These are phyloP conservation scores for Fusarium acutatum DNA, from an alignment of 2,329 filamentous ascomycete species.

Conservation along the genomic window DNA sequence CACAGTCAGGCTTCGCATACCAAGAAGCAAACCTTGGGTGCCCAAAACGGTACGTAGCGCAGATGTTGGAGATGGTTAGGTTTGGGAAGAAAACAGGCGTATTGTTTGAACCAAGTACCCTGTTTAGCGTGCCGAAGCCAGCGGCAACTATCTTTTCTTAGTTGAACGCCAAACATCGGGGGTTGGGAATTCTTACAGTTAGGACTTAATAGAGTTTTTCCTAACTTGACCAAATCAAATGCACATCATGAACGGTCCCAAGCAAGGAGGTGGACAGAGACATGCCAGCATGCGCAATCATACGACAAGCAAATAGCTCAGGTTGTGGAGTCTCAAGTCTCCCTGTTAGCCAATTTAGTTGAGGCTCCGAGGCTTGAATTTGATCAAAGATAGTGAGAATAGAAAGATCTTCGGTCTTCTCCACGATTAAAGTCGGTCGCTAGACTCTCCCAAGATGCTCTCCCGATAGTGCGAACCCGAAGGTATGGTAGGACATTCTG, in stretches of 20 bases:
- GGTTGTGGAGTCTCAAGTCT: neutral
- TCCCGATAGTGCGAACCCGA: constrained; percentile 28
- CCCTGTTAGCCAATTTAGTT: neutral
- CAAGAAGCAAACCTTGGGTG: neutral
- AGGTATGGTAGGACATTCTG: constrained; percentile 23
- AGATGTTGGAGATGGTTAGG: neutral
- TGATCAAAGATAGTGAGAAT: neutral
- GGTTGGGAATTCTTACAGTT: constrained; percentile 4
- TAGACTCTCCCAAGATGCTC: constrained; percentile 18
- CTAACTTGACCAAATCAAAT: neutral
- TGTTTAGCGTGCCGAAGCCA: neutral
- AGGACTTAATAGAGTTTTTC: neutral
- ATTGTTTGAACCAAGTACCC: neutral
- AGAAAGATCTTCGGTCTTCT: constrained; percentile 12
- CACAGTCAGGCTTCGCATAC: neutral
- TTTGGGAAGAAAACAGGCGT: neutral
- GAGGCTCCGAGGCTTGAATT: neutral
- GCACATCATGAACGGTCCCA: neutral
- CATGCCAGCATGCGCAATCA: constrained; percentile 9
- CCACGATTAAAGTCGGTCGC: neutral
- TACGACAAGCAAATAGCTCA: constrained; percentile 12
- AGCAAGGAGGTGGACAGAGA: neutral
- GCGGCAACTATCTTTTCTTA: neutral
- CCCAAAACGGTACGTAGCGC: neutral
- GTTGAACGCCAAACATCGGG: constrained; percentile 6